Percentiles rank a stretch among this genome's conserved stretches.
phyloP scores from a whole-genome alignment of 73 alveolate genomes.

The Urostyla sp. region DNA sequence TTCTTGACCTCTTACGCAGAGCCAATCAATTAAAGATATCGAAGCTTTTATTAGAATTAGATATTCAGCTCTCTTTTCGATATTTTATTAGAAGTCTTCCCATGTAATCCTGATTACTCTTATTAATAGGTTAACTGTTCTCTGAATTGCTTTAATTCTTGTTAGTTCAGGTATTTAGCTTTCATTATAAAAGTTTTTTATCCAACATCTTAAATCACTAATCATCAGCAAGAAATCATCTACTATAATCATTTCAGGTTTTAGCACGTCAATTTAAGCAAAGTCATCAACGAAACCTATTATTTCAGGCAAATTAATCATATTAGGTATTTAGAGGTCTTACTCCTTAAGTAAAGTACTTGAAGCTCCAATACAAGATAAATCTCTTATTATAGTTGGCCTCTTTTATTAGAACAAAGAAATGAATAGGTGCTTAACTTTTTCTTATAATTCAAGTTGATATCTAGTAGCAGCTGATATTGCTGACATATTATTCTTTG shows the following conservation, averaged over 20 bases:
- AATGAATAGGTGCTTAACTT: constrained; percentile 49
- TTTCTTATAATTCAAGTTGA: constrained; percentile 21
- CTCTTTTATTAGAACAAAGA: constrained; percentile 57
- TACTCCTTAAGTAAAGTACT: constrained; percentile 51
- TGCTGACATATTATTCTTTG: constrained; percentile 22
- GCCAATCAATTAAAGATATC: constrained; percentile 61
- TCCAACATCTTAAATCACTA: constrained; percentile 64
- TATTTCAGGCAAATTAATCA: constrained; percentile 61
- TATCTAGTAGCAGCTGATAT: constrained; percentile 23
- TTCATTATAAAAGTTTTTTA: constrained; percentile 51
- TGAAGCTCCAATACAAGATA: constrained; percentile 60
- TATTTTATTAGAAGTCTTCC: constrained; percentile 38
- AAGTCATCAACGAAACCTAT: constrained; percentile 59
- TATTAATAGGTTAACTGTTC: constrained; percentile 35
- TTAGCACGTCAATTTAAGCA: constrained; percentile 12
- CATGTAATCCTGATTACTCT: constrained; percentile 45
- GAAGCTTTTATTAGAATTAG: constrained; percentile 29
- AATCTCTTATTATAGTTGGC: constrained; percentile 62
- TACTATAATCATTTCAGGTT: constrained; percentile 34
- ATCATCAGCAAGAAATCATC: constrained; percentile 39
- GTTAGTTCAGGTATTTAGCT: constrained; percentile 59
- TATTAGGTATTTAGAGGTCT: constrained; percentile 50
- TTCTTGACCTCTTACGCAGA: constrained; percentile 57
- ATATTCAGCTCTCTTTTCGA: constrained; percentile 61
- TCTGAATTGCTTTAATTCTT: constrained; percentile 44